Evolutionary conservation across 2,329 filamentous ascomycete genomes (phyloP).

Genomic region (Akanthomyces dipterigenus): DNA sequence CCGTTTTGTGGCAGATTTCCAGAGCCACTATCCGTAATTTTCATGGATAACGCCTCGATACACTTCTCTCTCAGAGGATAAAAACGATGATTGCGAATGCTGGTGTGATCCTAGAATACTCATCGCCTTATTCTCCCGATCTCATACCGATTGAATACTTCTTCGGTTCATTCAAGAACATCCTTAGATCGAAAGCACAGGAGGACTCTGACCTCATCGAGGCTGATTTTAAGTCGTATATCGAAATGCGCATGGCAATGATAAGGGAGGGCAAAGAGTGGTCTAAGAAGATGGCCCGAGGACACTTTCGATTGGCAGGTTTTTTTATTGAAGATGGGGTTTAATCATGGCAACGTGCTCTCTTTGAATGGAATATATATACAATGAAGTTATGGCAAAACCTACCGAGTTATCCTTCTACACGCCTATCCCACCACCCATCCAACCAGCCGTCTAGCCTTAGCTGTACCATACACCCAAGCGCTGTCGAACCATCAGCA

Average conservation of each 20-base stretch:
- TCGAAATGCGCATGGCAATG: background rate
- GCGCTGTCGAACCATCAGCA: slow-evolving; percentile 1
- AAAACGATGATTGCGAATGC: background rate
- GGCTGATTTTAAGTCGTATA: background rate
- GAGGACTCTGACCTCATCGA: background rate
- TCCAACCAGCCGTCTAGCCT: background rate
- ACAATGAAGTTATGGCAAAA: background rate
- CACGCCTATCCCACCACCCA: background rate
- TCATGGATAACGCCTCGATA: background rate
- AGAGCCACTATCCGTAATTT: background rate
- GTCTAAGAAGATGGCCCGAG: background rate
- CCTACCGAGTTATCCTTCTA: background rate
- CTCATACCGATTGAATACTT: background rate
- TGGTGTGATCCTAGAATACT: background rate
- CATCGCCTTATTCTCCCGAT: background rate
- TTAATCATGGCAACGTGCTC: background rate
- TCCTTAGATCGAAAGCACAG: background rate
- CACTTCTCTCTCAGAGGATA: background rate
- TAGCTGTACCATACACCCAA: background rate
- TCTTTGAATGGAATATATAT: background rate
- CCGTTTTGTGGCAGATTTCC: background rate
- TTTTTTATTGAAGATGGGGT: background rate
- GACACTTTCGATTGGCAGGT: background rate
- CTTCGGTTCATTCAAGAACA: background rate
- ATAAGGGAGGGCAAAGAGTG: background rate